phyloP scores from a whole-genome alignment of 2,329 filamentous ascomycete genomes.

The Phialophora macrospora region DNA sequence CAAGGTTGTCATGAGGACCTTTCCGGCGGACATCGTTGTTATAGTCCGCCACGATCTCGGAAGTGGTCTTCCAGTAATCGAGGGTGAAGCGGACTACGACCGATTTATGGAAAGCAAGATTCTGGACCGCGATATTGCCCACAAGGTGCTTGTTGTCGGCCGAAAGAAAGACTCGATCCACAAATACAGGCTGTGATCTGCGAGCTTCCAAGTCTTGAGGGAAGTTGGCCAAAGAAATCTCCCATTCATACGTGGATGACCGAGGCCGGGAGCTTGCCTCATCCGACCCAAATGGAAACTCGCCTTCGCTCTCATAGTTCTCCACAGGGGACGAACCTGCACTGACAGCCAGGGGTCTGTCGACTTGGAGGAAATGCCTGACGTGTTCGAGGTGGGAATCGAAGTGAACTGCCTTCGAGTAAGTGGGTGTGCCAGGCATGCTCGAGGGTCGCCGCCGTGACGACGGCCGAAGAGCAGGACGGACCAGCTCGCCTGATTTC shows the following conservation, averaged over 20 bases:
- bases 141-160: constrained; percentile 83
- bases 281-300: constrained; percentile 79
- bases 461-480: constrained; percentile 81
- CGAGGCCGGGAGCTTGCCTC: constrained; percentile 52
- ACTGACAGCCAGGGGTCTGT: constrained; percentile 93
- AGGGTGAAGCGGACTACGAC: constrained; percentile 94
- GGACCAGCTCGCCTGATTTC: constrained; percentile 95
- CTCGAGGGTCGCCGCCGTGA: constrained; percentile 83
- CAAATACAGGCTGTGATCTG: constrained; percentile 66
- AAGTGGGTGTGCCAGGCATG: constrained; percentile 96
- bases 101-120: constrained; percentile 84
- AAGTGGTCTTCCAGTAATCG: constrained; percentile 98
- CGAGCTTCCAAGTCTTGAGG: constrained; percentile 68
- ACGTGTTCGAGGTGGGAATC: constrained; percentile 96
- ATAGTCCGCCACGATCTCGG: constrained; percentile 89
- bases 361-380: constrained; percentile 90
- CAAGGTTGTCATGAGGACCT: constrained; percentile 66
- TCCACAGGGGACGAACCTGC: constrained; percentile 91
- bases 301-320: constrained; percentile 80
- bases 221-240: constrained; percentile 84
- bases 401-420: constrained; percentile 97
- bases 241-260: constrained; percentile 74
- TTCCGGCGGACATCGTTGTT: constrained; percentile 75
- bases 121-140: constrained; percentile 82
- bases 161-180: constrained; percentile 87